phyloP scores from a whole-genome alignment of 2,329 filamentous ascomycete species.

The Stagonosporopsis vannaccii region DNA sequence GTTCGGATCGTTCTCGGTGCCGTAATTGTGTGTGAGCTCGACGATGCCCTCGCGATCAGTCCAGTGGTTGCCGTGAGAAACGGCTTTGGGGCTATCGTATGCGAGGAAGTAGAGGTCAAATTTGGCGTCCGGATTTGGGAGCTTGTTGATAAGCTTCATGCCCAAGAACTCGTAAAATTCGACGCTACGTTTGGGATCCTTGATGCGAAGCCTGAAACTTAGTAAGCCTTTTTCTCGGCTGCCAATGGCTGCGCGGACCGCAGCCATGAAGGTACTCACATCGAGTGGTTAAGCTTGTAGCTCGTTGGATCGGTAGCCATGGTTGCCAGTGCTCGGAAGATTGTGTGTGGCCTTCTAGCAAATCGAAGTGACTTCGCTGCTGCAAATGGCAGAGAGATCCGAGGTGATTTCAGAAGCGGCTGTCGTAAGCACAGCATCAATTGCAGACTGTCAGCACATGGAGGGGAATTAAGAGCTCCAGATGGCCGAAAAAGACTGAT shows the following conservation, averaged over 20 bases:
- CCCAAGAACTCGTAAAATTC: slow-evolving; percentile 95
- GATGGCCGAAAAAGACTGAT: slow-evolving; percentile 48
- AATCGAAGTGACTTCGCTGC: slow-evolving; percentile 16
- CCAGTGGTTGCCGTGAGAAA: slow-evolving; percentile 77
- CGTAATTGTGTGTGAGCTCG: slow-evolving; percentile 85
- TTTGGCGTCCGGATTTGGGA: slow-evolving; percentile 83
- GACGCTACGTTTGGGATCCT: slow-evolving; percentile 84
- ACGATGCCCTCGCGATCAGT: slow-evolving; percentile 87
- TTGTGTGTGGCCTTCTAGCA: slow-evolving; percentile 18
- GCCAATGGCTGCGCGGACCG: slow-evolving; percentile 10
- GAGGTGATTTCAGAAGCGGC: slow-evolving; percentile 13
- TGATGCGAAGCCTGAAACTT: slow-evolving; percentile 71
- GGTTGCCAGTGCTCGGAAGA: slow-evolving; percentile 52
- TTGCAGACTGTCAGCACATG: slow-evolving; percentile 13
- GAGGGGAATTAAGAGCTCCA: slow-evolving; percentile 18
- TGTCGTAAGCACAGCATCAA: slow-evolving; percentile 38
- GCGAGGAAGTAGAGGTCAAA: slow-evolving; percentile 97
- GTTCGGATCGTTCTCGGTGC: slow-evolving; percentile 82
- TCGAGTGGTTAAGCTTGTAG: slow-evolving; percentile 71
- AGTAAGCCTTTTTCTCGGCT: slow-evolving; percentile 10
- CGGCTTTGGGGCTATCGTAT: slow-evolving; percentile 78
- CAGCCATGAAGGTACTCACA: slow-evolving; percentile 42
- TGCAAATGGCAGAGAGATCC: slow-evolving; percentile 15
- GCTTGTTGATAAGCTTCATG: slow-evolving; percentile 81
- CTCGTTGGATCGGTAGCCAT: slow-evolving; percentile 65